Conservation (phyloP, 2,329 filamentous ascomycete species). For the Penicillium decumbens region DNA sequence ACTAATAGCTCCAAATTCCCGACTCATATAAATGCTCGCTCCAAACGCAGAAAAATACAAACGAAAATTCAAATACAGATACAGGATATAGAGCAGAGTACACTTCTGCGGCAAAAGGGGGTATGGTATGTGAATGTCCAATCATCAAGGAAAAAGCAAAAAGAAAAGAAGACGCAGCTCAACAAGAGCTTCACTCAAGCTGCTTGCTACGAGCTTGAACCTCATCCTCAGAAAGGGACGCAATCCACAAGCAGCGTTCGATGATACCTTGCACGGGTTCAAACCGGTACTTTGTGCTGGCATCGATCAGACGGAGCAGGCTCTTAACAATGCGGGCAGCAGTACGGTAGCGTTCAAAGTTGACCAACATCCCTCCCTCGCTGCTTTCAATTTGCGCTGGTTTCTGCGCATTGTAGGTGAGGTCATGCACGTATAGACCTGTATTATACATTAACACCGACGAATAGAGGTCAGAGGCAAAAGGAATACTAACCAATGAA, state of each 20-base stretch:
- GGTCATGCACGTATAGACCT: conserved; percentile 62
- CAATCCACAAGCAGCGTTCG: conserved; percentile 61
- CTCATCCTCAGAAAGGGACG: conserved; percentile 56
- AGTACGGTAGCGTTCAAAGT: conserved; percentile 64
- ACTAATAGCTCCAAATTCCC: conserved; percentile 10
- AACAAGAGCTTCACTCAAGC: conserved; percentile 35
- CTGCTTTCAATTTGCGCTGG: conserved; percentile 52
- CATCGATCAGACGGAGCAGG: conserved; percentile 58
- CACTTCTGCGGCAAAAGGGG: conserved; percentile 12
- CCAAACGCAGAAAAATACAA: conserved; percentile 18
- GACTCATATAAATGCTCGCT: conserved; percentile 19
- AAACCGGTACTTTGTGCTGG: conserved; percentile 59
- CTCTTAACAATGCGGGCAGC: conserved; percentile 62
- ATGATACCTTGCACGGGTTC: conserved; percentile 55
- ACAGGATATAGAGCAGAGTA: conserved; percentile 13
- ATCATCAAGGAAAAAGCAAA: conserved; percentile 11
- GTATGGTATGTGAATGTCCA: conserved; percentile 24
- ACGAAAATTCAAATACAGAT: conserved; percentile 15
- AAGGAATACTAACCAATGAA: conserved; percentile 52
- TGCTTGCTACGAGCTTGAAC: conserved; percentile 47
- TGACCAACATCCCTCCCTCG: conserved; percentile 54
- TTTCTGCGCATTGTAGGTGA: conserved; percentile 65
- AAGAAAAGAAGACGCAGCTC: conserved; percentile 7
- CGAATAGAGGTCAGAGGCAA: not conserved
- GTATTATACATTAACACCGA: not conserved